Base-by-base conservation (phyloP, 345 rosid species). In the Ailanthus altissimus region DNA sequence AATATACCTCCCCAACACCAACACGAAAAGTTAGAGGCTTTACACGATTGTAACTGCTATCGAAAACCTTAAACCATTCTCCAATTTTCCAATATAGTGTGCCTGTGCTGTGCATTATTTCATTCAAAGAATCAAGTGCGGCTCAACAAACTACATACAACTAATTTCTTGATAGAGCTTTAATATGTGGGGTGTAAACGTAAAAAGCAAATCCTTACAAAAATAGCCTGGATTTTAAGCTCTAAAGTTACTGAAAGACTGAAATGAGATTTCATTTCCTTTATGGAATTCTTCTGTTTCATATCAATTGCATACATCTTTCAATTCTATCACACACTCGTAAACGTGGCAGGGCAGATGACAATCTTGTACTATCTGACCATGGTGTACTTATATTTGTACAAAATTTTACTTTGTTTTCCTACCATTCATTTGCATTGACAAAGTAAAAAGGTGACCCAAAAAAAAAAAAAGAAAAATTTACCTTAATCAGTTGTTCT, bases 31-130 rank as follows among this genome's bases (percentile, higher is more conserved):
- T 83, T 38, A 94, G 87, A 81, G 98, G 98, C 85, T 91, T 91
- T 45, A 98, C 98, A 4, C 98, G 84, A 58, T 87, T 86, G 78
- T 94, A 93, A 78, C 98, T 94, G 93, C 98, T 94, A 70, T 94
- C 98, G 50, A 94, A 94, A 15, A 94, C 84, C 84, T 78, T 93
- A 32, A 32, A 66, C 98, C 98, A 79, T 89, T 86, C 85, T 89
- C 94, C 84, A 94, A 69, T 81, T 86, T 94, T 78, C 98, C 98
- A 23, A 91, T 92, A 83, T 91, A 91, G 85, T 91, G 97, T 64
- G 97, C 93, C 38, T 32, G 38, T 32, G 38, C 94, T 94, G 79
- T 63, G 14, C 45, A 66, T 45, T 10, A n/a, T 3, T 57, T 21
- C 40, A 20, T 49, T 61, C 49, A 40, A 16, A 28, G 26, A 76